A percentile compares a stretch with the other conserved stretches of the same genome.
phyloP scores from a whole-genome alignment of 768 basidiomycete genomes.

The Leccinum boreale region DNA sequence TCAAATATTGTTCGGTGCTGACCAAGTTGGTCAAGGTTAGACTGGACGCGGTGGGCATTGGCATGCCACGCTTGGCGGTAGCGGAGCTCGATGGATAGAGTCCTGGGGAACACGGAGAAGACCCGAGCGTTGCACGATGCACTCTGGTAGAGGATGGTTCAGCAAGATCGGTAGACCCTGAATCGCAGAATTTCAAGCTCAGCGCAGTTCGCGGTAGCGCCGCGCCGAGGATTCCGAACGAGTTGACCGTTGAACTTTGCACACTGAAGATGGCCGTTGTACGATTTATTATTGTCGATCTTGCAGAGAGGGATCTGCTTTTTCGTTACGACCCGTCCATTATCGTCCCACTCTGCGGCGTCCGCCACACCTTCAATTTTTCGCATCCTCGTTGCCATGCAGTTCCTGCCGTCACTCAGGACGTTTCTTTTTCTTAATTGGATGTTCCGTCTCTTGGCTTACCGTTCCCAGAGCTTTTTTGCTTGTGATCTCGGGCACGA shows the following conservation, averaged over 20 bases:
- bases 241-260: slow-evolving; percentile 7
- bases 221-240: slow-evolving; percentile 18
- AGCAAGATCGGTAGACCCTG: not conserved
- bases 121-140: no score
- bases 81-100: not conserved
- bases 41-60: not conserved
- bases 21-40: not conserved
- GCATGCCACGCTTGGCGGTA: no score
- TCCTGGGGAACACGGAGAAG: no score
- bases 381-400: slow-evolving; percentile 20
- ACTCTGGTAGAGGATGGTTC: not conserved
- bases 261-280: no score
- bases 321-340: slow-evolving; percentile 6
- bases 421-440: slow-evolving; percentile 24
- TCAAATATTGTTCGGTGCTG: not conserved
- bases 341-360: slow-evolving; percentile 18
- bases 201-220: slow-evolving; percentile 10
- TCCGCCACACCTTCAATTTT: slow-evolving; percentile 20
- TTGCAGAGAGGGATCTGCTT: slow-evolving; percentile 12
- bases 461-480: slow-evolving; percentile 17
- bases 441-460: slow-evolving; percentile 13
- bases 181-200: slow-evolving; percentile 19
- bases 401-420: slow-evolving; percentile 15
- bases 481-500: slow-evolving; percentile 14
- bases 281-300: slow-evolving; percentile 2